Base-by-base conservation (phyloP, 345 rosid species). In the Dipteronia dyeriana region DNA sequence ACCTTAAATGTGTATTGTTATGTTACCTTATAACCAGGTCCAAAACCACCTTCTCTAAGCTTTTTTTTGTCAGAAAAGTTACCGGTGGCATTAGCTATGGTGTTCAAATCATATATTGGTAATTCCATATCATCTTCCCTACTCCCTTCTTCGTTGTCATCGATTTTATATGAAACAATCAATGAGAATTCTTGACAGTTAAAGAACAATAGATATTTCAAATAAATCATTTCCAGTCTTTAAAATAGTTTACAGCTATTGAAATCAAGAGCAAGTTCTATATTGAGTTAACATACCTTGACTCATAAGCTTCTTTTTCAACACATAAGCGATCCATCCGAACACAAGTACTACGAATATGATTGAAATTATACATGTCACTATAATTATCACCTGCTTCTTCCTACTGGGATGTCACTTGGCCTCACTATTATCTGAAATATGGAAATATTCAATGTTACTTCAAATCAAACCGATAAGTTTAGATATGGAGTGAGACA, bases 41-140 rank as follows among this genome's bases (percentile, higher is more conserved):
- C 89, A 68, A 82, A 86, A 39, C 87, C 87, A 9, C 86, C 84
- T 67, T 82, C 81, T 49, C 89, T 86, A 10, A 86, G 70, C 78
- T 78, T 84, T 22, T 76, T 82, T 5, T 41, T 29, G 4, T 3
- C 3, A 16, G 84, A 76, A 60, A 86, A 86, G 49, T 76, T 77
- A 16, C 74, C 10, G 0, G 87, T 84, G 5, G 87, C 87, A 8
- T 57, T n/a, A 66, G 60, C 69, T 70, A 85, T 69, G 1, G 80
- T 62, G 19, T 29, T 62, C 26, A 80, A 80, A 59, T 87, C 84
- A 54, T 83, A 78, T 25, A 75, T 66, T 4, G 84, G 84, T 22
- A 85, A 67, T 68, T 82, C 86, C 26, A 82, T 22, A 53, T 82
- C 86, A 63, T 75, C 76, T 13, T 80, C 77, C 26, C 75, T 51